A percentile compares a stretch with the other conserved stretches of the same genome.
Conservation (phyloP, 2,329 filamentous ascomycete species). For the Aspergillus luchuensis region DNA sequence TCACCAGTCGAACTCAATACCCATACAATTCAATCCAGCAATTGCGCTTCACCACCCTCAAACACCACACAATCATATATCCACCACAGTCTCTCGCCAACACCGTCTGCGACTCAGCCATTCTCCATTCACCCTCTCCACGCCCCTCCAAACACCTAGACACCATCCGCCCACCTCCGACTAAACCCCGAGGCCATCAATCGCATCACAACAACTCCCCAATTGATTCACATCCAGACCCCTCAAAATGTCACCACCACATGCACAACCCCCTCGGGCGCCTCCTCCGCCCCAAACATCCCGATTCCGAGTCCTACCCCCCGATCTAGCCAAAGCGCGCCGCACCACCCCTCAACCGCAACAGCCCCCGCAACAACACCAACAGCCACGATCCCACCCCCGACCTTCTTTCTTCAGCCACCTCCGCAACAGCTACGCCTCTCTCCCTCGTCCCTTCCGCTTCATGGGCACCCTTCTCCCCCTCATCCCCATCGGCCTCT, state of each 20-base stretch:
- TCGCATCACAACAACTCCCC: background rate
- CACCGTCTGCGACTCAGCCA: background rate
- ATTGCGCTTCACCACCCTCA: background rate
- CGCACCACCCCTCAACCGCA: conserved; percentile 6
- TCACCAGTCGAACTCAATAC: background rate
- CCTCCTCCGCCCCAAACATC: conserved; percentile 8
- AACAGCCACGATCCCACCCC: conserved; percentile 14
- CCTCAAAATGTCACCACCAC: conserved; percentile 13
- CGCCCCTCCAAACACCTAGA: no score
- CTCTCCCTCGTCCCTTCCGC: conserved; percentile 32
- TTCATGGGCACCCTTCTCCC: conserved; percentile 34
- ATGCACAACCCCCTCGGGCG: background rate
- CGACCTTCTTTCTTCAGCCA: conserved; percentile 26
- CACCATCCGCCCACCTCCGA: background rate
- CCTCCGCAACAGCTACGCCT: conserved; percentile 31
- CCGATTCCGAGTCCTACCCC: conserved; percentile 25
- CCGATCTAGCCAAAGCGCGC: conserved; percentile 21
- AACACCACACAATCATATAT: background rate
- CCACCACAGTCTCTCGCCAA: background rate
- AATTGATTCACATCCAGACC: background rate
- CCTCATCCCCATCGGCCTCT: conserved; percentile 40
- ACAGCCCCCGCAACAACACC: conserved; percentile 6
- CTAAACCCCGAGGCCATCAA: background rate
- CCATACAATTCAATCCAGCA: background rate
- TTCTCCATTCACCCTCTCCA: background rate